phyloP scores from a whole-genome alignment of 2,329 filamentous ascomycete genomes.

The Fusarium pseudocircinatum region DNA sequence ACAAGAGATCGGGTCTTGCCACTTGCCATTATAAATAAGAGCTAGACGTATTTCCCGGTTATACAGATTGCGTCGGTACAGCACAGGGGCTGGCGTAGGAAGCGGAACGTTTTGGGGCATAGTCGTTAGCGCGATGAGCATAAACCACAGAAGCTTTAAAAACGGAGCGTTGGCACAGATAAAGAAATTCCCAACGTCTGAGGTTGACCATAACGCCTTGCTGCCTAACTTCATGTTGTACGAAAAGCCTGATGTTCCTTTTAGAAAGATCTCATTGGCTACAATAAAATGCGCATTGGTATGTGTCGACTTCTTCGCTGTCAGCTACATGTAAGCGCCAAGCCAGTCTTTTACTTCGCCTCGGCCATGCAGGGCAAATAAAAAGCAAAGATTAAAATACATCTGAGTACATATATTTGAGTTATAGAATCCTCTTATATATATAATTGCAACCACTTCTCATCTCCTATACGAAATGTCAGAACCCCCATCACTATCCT shows the following conservation, averaged over 20 bases:
- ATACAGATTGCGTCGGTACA: neutral
- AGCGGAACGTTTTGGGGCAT: neutral
- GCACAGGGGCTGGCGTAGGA: fast-evolving
- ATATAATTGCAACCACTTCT: neutral
- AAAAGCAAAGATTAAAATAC: neutral
- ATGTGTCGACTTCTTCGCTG: neutral
- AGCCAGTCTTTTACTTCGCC: neutral
- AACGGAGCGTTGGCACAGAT: fast-evolving
- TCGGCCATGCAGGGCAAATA: neutral
- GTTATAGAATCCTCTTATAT: neutral
- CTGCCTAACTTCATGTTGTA: neutral
- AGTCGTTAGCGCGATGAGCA: neutral
- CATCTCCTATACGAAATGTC: neutral
- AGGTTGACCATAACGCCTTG: neutral
- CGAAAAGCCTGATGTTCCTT: neutral
- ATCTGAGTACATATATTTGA: neutral
- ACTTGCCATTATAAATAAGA: neutral
- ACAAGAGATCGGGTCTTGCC: neutral
- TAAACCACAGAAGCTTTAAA: neutral
- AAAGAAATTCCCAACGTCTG: fast-evolving
- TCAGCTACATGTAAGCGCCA: neutral
- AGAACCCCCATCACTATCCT: neutral
- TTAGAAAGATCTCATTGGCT: neutral
- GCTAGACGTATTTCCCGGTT: neutral
- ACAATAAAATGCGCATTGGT: neutral